These are phyloP conservation scores for Mallotus japonicus DNA, from an alignment of 441 rosid species.

Conservation along the genomic window DNA sequence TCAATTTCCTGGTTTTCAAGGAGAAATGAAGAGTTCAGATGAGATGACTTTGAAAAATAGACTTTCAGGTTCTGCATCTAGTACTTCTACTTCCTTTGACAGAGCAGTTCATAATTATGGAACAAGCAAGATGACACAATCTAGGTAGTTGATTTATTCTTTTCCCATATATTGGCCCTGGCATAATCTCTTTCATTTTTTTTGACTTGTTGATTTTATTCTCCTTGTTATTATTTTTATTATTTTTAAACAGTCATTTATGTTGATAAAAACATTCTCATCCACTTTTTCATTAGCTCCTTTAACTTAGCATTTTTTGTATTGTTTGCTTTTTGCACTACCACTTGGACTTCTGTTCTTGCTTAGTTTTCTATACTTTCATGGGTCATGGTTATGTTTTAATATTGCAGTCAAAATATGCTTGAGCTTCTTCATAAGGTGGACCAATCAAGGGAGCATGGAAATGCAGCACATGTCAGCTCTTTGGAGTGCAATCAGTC, in stretches of 20 bases:
- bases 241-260: not conserved
- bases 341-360: too few relatives aligned
- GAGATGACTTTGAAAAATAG: constrained; percentile 40
- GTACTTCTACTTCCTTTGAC: constrained; percentile 39
- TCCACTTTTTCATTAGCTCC: not conserved
- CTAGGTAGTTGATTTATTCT: constrained; percentile 48
- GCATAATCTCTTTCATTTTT: not conserved
- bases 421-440: constrained; percentile 87
- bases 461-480: constrained; percentile 40
- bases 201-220: constrained; percentile 10
- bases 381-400: not conserved
- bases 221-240: not conserved
- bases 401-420: constrained; percentile 67
- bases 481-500: constrained; percentile 42
- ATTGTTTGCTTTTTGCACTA: not conserved
- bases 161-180: not conserved
- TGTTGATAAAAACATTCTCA: not conserved
- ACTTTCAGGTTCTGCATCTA: constrained; percentile 37
- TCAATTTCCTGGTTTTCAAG: constrained; percentile 37
- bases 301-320: not conserved
- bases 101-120: constrained; percentile 40
- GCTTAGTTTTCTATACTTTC: too few relatives aligned
- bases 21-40: constrained; percentile 35
- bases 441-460: constrained; percentile 57
- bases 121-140: constrained; percentile 39